Evolutionary conservation across 352 stramenopile species (phyloP).

Genomic region (Phytophthora podocarpi): DNA sequence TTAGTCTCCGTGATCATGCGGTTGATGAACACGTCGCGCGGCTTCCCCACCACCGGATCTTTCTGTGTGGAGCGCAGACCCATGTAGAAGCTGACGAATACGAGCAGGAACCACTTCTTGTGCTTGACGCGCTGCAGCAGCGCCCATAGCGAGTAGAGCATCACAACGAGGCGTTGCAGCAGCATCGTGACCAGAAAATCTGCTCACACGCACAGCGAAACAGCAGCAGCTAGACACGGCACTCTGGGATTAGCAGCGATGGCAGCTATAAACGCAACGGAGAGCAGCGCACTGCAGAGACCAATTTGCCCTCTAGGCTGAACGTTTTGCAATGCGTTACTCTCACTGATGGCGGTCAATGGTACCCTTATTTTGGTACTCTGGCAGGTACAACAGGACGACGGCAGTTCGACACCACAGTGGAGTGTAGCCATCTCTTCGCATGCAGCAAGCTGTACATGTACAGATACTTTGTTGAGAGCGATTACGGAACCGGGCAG

Average conservation of each 20-base stretch:
- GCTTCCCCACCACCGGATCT: slow-evolving; percentile 58
- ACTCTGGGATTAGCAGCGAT: background rate
- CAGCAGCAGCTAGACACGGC: slow-evolving; percentile 1
- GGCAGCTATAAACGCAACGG: background rate
- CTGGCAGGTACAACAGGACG: slow-evolving; percentile 7
- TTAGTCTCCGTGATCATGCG: slow-evolving; percentile 72
- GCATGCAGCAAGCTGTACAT: slow-evolving; percentile 1
- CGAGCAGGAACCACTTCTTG: slow-evolving; percentile 70
- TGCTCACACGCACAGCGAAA: background rate
- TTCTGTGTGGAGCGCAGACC: slow-evolving; percentile 60
- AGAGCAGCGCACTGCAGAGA: background rate
- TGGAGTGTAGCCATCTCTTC: slow-evolving; percentile 19
- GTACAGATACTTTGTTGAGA: slow-evolving; percentile 8
- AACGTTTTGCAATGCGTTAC: slow-evolving; percentile 32
- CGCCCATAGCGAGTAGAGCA: slow-evolving; percentile 59
- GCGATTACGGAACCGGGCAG: too few species aligned
- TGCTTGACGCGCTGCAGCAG: slow-evolving; percentile 71
- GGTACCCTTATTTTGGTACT: slow-evolving; percentile 26
- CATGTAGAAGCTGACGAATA: slow-evolving; percentile 59
- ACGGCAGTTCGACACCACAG: slow-evolving; percentile 9
- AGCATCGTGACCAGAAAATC: slow-evolving; percentile 41
- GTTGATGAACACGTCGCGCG: slow-evolving; percentile 77
- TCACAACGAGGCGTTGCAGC: slow-evolving; percentile 75
- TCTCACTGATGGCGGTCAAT: background rate
- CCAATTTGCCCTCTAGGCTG: slow-evolving; percentile 13